Evolutionary conservation across 331 rosid genomes (phyloP), one percentile per base, ranked within the genome.

Genomic region (Quercus lobata): DNA sequence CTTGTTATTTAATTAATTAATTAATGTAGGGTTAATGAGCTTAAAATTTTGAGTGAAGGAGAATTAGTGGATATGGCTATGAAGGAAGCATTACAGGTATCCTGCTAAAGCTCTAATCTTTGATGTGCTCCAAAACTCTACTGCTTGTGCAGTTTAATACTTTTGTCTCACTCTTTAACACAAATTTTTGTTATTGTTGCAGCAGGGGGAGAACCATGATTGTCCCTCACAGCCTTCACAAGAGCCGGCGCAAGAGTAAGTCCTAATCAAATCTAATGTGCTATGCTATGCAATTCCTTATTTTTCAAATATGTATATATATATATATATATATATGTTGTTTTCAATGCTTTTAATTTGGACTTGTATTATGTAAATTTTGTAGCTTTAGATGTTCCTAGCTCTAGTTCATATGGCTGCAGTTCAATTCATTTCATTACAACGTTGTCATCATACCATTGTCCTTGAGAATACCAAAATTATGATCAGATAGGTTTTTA

Each of bases 41-140:
- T 94, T 74, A 92, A 86, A 83, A 82, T 92, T 10, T 88, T 83
- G 71, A 87, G 89, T 6, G 97, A 91, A 27, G 93, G 88, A 18
- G 92, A 94, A 72, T 85, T 94, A 69, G 88, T 94, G 83, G 91
- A 94, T 76, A 84, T 88, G 92, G 97, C 98, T 79, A 84, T 92
- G 80, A 89, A 84, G 76, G 86, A 84, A 83, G 85, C 83, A 6
- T 78, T 89, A 55, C 62, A 85, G 87, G 93, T 88, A 71, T 71
- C 17, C 1, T 2, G 24, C 17, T 52, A 56, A 53, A 65, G 1
- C 7, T 44, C 12, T 15, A 22, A 18, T 56, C 24, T 30, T 35
- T 25, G 14, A 17, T 22, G 56, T 34, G n/a, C 22, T 1, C 62
- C 22, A 5, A 24, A 18, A 8, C 46, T 41, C 11, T 2, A 8